phyloP scores from a whole-genome alignment of 2,329 filamentous ascomycete genomes.

The Neopestalotiopsis sp. region DNA sequence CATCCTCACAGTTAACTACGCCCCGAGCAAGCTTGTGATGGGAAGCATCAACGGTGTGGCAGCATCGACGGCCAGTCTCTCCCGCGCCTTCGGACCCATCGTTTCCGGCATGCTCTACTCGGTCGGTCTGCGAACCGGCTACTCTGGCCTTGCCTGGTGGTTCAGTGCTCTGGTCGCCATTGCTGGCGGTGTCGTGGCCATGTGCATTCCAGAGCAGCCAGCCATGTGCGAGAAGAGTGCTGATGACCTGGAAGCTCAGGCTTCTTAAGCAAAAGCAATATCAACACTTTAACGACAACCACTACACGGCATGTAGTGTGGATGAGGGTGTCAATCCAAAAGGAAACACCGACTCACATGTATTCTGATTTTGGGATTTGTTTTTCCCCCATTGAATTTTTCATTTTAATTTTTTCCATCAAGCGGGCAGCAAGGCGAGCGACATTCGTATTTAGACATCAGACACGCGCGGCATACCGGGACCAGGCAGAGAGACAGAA shows the following conservation, averaged over 20 bases:
- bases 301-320: neutral
- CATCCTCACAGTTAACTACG: constrained; percentile 88
- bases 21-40: constrained; percentile 81
- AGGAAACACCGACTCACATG: neutral
- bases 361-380: constrained; percentile 3
- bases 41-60: constrained; percentile 93
- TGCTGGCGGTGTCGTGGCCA: constrained; percentile 75
- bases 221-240: constrained; percentile 47
- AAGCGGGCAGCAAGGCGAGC: neutral
- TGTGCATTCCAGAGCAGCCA: constrained; percentile 74
- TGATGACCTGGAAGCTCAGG: constrained; percentile 20
- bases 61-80: constrained; percentile 88
- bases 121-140: constrained; percentile 77
- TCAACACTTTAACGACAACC: neutral
- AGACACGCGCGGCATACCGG: neutral
- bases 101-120: constrained; percentile 87
- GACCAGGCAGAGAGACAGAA: neutral
- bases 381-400: neutral
- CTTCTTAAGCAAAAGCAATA: neutral
- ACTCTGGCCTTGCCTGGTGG: constrained; percentile 95
- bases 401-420: neutral
- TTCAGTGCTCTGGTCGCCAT: constrained; percentile 78
- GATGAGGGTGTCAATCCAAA: neutral
- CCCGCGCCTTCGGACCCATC: constrained; percentile 86
- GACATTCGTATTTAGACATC: constrained; percentile 7